phyloP scores from a whole-genome alignment of 352 stramenopile species.

The Aphanomyces invadans region DNA sequence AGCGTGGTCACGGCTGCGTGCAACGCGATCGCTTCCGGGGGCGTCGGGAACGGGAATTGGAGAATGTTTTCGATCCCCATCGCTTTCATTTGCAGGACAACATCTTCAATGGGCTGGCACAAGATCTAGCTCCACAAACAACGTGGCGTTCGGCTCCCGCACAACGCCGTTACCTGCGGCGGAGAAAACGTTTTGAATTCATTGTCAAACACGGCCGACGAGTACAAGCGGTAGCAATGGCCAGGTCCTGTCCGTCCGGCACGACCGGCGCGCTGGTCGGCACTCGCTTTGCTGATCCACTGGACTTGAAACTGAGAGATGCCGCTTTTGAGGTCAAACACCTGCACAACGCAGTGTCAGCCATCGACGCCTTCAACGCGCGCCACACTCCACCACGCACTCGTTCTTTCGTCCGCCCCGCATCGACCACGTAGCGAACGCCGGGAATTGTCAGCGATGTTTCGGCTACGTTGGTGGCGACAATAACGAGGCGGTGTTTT shows the following conservation, averaged over 20 bases:
- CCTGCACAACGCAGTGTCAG: conserved; percentile 45
- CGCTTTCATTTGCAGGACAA: conserved; percentile 97
- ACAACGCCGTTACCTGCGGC: conserved; percentile 91
- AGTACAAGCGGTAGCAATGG: conserved; percentile 98
- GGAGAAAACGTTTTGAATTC: conserved; percentile 86
- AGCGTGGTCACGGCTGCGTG: conserved; percentile 81
- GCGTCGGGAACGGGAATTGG: conserved; percentile 95
- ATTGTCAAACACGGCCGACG: conserved; percentile 92
- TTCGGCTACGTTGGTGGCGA: conserved; percentile 98
- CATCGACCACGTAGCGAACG: conserved; percentile 93
- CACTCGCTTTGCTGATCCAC: conserved; percentile 82
- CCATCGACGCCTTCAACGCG: conserved; percentile 53
- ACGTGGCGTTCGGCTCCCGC: no score
- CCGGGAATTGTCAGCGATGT: conserved; percentile 94
- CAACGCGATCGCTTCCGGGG: conserved; percentile 83
- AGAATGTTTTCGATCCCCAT: conserved; percentile 94
- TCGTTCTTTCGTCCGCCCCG: conserved; percentile 76
- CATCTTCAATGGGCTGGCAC: conserved; percentile 90
- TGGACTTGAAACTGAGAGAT: conserved; percentile 92
- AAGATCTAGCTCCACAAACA: conserved; percentile 34
- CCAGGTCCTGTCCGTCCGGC: conserved; percentile 93
- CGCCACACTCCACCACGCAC: no score
- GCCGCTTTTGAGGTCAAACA: conserved; percentile 88
- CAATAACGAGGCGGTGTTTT: conserved; percentile 89
- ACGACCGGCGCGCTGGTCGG: conserved; percentile 89